Evolutionary conservation across 805 yeast genomes (phyloP).

Genomic region (Starmerella vaccinii): DNA sequence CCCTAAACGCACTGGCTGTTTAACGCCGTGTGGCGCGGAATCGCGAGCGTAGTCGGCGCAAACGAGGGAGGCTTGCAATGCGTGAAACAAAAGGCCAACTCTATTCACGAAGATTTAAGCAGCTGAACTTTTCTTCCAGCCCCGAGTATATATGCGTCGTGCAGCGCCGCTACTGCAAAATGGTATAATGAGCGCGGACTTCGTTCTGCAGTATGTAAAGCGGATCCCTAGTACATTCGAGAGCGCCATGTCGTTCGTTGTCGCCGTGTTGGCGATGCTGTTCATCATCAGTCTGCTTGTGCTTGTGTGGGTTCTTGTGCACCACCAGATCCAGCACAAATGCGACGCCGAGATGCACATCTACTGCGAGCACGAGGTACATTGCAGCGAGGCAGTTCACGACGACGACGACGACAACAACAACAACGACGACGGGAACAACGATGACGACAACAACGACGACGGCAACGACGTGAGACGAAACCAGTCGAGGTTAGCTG

Average conservation of each 20-base stretch:
- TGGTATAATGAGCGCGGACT: not conserved
- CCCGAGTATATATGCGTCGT: not conserved
- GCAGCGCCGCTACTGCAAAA: not conserved
- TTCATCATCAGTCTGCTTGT: conserved; percentile 4
- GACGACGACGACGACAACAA: no score
- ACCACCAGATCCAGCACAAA: not conserved
- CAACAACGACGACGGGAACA: not conserved
- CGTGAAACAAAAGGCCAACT: no score
- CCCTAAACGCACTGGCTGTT: no score
- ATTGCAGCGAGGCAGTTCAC: not conserved
- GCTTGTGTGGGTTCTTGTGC: conserved; percentile 4
- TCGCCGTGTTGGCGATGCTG: conserved; percentile 9
- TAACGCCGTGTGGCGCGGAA: no score
- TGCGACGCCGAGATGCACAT: not conserved
- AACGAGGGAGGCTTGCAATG: no score
- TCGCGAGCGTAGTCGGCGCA: no score
- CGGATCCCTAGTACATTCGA: not conserved
- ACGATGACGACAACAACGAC: no score
- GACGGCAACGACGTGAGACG: no score
- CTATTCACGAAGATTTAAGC: no score
- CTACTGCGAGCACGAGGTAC: not conserved
- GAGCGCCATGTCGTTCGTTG: not conserved
- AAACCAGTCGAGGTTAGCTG: no score
- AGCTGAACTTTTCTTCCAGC: no score
- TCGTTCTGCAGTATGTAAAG: not conserved